These are phyloP conservation scores for Nakazawaea siamensis DNA, from an alignment of 805 yeast genomes.

Conservation along the genomic window DNA sequence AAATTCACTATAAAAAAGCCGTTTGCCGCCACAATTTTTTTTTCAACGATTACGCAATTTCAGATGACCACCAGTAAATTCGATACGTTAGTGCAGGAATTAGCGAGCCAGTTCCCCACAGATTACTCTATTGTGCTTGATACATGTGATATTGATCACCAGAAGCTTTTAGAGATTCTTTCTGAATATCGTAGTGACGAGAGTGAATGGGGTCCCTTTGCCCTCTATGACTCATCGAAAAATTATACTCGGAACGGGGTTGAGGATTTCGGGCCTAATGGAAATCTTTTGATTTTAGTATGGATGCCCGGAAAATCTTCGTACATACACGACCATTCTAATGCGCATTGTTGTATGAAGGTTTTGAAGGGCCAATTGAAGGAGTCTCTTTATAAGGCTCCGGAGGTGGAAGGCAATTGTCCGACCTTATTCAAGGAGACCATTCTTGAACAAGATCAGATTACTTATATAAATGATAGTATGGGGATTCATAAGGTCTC, in stretches of 20 bases:
- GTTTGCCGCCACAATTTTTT: too few relatives aligned
- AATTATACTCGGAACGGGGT: conserved; percentile 68
- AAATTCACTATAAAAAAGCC: too few relatives aligned
- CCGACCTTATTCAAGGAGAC: conserved; percentile 17
- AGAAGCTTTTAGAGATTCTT: conserved; percentile 35
- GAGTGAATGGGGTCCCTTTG: conserved; percentile 52
- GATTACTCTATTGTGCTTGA: conserved; percentile 7
- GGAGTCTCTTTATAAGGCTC: conserved; percentile 44
- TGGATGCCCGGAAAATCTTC: conserved; percentile 65
- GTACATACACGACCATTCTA: conserved; percentile 67
- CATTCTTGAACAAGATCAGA: conserved; percentile 29
- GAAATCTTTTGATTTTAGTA: conserved; percentile 56
- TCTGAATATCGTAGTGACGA: conserved; percentile 36
- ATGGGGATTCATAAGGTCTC: conserved; percentile 60
- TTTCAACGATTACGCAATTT: too few relatives aligned
- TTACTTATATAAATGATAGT: conserved; percentile 57
- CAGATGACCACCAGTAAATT: conserved; percentile 6
- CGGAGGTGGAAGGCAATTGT: conserved; percentile 15
- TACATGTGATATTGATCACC: conserved; percentile 45
- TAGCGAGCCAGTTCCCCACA: conserved; percentile 16
- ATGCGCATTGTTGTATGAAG: conserved; percentile 72
- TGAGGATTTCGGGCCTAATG: conserved; percentile 61
- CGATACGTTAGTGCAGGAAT: conserved; percentile 20
- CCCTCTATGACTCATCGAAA: conserved; percentile 40
- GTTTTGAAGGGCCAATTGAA: conserved; percentile 48